A percentile compares a stretch with the other conserved stretches of the same genome.
These are phyloP conservation scores for Eucalyptus marginata DNA, from an alignment of 345 rosid genomes.

Conservation along the genomic window DNA sequence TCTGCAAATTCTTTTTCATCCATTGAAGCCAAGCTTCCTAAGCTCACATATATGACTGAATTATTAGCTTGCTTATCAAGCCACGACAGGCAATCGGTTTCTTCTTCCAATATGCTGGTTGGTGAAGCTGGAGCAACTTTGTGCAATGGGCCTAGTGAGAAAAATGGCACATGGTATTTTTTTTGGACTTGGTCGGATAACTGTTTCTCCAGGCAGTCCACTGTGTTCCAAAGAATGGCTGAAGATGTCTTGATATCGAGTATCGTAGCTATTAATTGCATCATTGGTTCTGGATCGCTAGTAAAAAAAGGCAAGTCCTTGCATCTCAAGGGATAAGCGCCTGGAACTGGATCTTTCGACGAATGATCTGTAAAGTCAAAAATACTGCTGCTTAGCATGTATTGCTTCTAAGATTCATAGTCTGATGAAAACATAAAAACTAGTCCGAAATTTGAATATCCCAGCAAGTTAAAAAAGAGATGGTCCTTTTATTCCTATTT, in stretches of 20 bases:
- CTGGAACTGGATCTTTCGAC: not conserved
- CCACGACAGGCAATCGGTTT: not conserved
- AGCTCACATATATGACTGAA: not conserved
- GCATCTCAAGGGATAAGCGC: not conserved
- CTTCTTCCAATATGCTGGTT: not conserved
- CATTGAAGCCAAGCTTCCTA: not conserved
- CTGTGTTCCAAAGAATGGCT: not conserved
- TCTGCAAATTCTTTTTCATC: not conserved
- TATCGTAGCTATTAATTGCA: not conserved
- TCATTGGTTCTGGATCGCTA: not conserved
- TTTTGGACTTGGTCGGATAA: not conserved
- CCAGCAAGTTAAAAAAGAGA: not conserved
- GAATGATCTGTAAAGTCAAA: not conserved
- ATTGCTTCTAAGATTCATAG: not conserved
- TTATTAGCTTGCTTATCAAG: not conserved
- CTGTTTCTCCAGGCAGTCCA: not conserved
- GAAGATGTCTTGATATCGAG: not conserved
- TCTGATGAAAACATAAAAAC: not conserved
- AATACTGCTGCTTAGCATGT: not conserved
- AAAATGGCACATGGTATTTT: not conserved
- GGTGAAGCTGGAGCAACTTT: not conserved
- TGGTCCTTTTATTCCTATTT: not conserved
- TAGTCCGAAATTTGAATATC: not conserved
- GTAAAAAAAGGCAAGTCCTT: not conserved
- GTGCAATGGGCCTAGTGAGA: not conserved